Base-by-base conservation (phyloP, 2,329 filamentous ascomycete species). In the Magnaporthales sp. region DNA sequence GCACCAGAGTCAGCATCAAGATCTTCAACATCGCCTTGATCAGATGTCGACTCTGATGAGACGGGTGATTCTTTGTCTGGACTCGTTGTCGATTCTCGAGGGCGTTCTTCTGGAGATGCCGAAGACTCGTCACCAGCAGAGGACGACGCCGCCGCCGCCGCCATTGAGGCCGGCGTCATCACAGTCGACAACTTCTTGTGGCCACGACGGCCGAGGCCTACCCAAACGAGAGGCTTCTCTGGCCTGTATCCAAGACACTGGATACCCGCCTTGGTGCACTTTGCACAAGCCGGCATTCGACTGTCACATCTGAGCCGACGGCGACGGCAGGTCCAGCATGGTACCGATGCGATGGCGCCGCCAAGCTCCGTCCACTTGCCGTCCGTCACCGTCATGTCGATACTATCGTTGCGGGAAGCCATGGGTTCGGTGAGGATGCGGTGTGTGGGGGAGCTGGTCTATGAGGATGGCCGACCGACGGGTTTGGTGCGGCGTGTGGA, bases 311-410 rank as follows among this genome's bases (percentile, higher is more conserved):
- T 65, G 60, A 69, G 64, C 8, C 68, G 67, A 32, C 68, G 63
- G 24, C 67, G 67, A 13, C 64, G 63, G 66, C 68, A 69, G 11
- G 68, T 69, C 68, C 68, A 69, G 38, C 68, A 69, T 26, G 62
- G 38, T 4, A 38, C 62, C 11, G 62, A 24, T 10, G 62, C 62
- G 32, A 64, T 64, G 32, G 31, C 32, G 15, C 62, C 31, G 10
- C 31, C 62, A 13, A 64, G 32, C 62, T 64, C 62, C 13, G 30
- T 46, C 62, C 62, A 64, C 38, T 32, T 64, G 24, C 62, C 62
- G 31, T 64, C 62, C 7, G 62, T 46, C 31, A 64, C 62, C 31
- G 32, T 46, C 62, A 64, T 64, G 62, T 26, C 24, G 31, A 32
- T 24, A 15, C 29, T 31, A 30, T 5, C 27, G 30, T 19, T 63